Base-by-base conservation (phyloP, 768 basidiomycete genomes). In the Leccinum arenicola region DNA sequence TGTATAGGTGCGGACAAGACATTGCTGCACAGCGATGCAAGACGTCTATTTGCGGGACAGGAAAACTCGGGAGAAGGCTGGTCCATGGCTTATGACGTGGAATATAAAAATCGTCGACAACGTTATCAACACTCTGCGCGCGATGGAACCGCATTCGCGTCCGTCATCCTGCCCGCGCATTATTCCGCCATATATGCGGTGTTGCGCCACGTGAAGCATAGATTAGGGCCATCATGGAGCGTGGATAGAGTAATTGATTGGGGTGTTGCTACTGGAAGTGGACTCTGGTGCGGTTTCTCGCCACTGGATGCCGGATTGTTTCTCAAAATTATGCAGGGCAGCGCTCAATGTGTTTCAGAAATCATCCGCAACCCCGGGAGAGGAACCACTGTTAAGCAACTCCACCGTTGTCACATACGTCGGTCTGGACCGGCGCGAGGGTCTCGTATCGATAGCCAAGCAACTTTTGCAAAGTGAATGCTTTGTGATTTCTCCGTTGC, bases 111-210 rank as follows among this genome's bases (percentile, higher is more conserved):
- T 12, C 74, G 77, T 45, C 74, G 76, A 54, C 87, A 89, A 66
- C 78, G 81, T 36, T 73, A 73, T 57, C 81, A 80, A 27, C 89
- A 90, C 70, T 76, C 77, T 43, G 79, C 82, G 56, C 80, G 88
- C 27, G 90, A 94, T 62, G 91, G 87, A 23, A 86, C 89, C 25
- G 93, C 93, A 5, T 95, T 94, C 70, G 88, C 89, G 14, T 86
- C 90, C 12, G 80, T 95, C 52, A 89, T 87, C n/a, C 81, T 95
- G 62, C 93, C 93, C 1, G 85, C 87, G 3, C 89, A 94, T 74
- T 95, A 90, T 70, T 84, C 91, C 50, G 91, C 86, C 2, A 88
- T 94, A 53, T 80, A 76, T 52, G 77, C 88, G n/a, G 91, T 95
- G 6, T 74, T 95, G 17, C 76, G 82, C 50, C 86, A 92, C 62